These are phyloP conservation scores for Wickerhamiella cacticola DNA, from an alignment of 805 yeast genomes.

Conservation along the genomic window DNA sequence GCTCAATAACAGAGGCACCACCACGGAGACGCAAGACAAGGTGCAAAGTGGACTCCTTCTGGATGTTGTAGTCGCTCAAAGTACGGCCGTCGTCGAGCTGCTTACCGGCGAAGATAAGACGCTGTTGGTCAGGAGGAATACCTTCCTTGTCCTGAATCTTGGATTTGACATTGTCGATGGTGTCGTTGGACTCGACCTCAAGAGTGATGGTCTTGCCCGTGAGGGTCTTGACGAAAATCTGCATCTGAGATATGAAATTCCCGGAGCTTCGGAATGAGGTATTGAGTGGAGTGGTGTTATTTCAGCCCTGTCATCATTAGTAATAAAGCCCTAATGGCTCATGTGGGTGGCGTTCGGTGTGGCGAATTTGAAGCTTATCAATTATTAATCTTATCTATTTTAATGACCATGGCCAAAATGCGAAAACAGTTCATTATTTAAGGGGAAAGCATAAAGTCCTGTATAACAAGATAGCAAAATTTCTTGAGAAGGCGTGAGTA, in stretches of 20 bases:
- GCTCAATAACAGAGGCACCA: constrained; percentile 85
- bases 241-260: constrained; percentile 24
- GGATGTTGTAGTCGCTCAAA: constrained; percentile 98
- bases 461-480: too few relatives aligned
- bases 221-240: constrained; percentile 97
- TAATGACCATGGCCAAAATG: too few relatives aligned
- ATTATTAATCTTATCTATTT: too few relatives aligned
- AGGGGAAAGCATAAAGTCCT: too few relatives aligned
- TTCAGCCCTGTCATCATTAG: constrained; percentile 1
- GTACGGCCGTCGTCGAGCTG: constrained; percentile 99
- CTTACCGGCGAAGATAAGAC: constrained; percentile 99
- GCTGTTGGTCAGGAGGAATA: constrained; percentile 99
- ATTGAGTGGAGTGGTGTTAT: constrained; percentile 3
- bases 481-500: too few relatives aligned
- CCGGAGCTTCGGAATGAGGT: constrained; percentile 8
- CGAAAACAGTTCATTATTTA: too few relatives aligned
- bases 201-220: constrained; percentile 98
- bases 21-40: constrained; percentile 95
- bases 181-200: constrained; percentile 97
- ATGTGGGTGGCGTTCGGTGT: not conserved
- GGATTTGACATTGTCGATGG: constrained; percentile 96
- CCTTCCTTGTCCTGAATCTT: constrained; percentile 99
- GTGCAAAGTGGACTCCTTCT: constrained; percentile 97
- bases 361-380: too few relatives aligned
- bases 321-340: not conserved